A percentile compares a stretch with the other conserved stretches of the same genome.
phyloP scores from a whole-genome alignment of 306 rosid genomes.

The Spatholobus suberectus region DNA sequence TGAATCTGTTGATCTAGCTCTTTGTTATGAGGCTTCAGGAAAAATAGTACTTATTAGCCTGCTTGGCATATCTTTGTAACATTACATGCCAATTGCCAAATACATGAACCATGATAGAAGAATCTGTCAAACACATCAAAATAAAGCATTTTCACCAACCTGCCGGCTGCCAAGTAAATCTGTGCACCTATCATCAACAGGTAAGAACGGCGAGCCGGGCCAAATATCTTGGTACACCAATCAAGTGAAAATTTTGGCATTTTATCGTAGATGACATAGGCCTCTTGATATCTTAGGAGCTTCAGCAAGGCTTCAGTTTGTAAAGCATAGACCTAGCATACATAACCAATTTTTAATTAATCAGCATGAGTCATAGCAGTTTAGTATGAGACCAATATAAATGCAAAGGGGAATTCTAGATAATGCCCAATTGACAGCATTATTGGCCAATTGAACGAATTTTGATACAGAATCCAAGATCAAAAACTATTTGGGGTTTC shows the following conservation, averaged over 20 bases:
- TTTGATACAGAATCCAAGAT: background rate
- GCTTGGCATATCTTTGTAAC: background rate
- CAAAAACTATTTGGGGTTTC: background rate
- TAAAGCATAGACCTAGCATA: constrained; percentile 67
- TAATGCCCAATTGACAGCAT: background rate
- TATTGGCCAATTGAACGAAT: background rate
- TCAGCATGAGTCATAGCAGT: constrained; percentile 30
- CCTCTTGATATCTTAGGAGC: constrained; percentile 78
- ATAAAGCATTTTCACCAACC: constrained; percentile 56
- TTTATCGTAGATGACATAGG: constrained; percentile 58
- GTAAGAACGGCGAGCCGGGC: constrained; percentile 55
- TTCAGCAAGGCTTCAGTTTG: constrained; percentile 87
- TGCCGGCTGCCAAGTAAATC: constrained; percentile 76
- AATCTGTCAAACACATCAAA: background rate
- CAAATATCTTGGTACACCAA: constrained; percentile 65
- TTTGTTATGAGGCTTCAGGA: background rate
- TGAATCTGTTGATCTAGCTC: background rate
- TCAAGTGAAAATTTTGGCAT: constrained; percentile 65
- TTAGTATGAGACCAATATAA: background rate
- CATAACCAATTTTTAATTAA: constrained; percentile 13
- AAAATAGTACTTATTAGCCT: background rate
- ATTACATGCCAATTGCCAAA: background rate
- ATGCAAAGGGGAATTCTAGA: background rate
- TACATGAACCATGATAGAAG: background rate
- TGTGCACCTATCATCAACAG: constrained; percentile 62